A percentile compares a stretch with the other conserved stretches of the same genome.
These are phyloP conservation scores for Eucalyptus guilfoylei DNA, from an alignment of 345 rosid species.

Conservation along the genomic window DNA sequence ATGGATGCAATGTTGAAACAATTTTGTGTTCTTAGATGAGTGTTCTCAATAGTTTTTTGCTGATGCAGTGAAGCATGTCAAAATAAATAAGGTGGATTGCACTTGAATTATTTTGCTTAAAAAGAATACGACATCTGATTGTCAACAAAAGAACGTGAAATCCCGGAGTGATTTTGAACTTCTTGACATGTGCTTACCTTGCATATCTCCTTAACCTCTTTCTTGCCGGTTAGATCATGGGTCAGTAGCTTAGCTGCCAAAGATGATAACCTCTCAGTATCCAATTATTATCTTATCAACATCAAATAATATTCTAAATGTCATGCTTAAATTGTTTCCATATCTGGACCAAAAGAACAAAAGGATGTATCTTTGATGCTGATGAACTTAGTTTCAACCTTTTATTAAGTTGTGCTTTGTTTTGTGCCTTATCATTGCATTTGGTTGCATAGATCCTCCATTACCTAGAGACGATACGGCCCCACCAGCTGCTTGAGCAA, in stretches of 20 bases:
- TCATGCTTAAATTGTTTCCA: neutral
- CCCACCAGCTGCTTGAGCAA: conserved; percentile 91
- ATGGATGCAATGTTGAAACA: neutral
- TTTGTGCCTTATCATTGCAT: neutral
- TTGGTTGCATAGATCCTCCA: conserved; percentile 53
- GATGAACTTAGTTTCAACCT: neutral
- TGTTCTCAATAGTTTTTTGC: neutral
- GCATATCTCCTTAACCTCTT: neutral
- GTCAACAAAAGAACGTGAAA: neutral
- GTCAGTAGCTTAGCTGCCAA: neutral
- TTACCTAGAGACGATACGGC: conserved; percentile 84
- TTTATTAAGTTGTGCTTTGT: neutral
- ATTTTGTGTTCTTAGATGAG: neutral
- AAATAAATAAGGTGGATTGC: neutral
- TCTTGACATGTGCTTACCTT: neutral
- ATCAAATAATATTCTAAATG: neutral
- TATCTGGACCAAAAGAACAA: neutral
- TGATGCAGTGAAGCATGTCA: neutral
- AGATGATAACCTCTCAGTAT: neutral
- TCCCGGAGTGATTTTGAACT: neutral
- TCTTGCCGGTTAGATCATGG: neutral
- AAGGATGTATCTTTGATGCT: neutral
- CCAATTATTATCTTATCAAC: neutral
- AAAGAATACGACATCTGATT: neutral
- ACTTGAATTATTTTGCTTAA: neutral